Percentiles rank a stretch among this genome's conserved stretches.
phyloP scores from a whole-genome alignment of 106 monocot genomes.

The Dendrobium catenatum region DNA sequence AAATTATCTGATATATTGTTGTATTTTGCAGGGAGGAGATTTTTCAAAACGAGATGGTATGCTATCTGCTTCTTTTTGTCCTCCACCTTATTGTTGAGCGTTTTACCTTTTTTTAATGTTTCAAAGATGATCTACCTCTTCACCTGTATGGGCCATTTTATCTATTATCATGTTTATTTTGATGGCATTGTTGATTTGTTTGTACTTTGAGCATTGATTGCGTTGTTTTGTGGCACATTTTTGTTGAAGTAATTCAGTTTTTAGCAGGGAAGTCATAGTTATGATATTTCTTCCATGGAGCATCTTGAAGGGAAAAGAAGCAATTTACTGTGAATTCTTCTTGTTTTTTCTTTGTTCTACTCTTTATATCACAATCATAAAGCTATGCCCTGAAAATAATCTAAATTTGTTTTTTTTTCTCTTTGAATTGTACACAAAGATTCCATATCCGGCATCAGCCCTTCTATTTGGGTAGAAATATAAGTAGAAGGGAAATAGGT shows the following conservation, averaged over 20 bases:
- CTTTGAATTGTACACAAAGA: not conserved
- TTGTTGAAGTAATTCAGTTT: not conserved
- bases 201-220: not conserved
- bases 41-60: conserved; percentile 83
- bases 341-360: not conserved
- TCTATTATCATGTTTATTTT: not conserved
- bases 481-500: not conserved
- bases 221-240: not conserved
- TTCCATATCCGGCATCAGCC: not conserved
- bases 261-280: not conserved
- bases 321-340: not conserved
- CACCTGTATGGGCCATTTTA: not conserved
- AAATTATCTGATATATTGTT: conserved; percentile 5
- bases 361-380: not conserved
- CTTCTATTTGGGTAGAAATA: not conserved
- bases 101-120: not conserved
- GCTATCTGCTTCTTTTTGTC: not conserved
- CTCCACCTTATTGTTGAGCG: not conserved
- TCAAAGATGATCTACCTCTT: not conserved
- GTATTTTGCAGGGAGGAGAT: conserved; percentile 85
- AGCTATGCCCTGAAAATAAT: not conserved
- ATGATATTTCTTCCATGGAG: not conserved
- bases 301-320: too few relatives aligned
- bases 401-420: not conserved
- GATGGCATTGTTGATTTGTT: not conserved